Conservation (phyloP, 2,329 filamentous ascomycete genomes). For the Leptoxyphium fumago region DNA sequence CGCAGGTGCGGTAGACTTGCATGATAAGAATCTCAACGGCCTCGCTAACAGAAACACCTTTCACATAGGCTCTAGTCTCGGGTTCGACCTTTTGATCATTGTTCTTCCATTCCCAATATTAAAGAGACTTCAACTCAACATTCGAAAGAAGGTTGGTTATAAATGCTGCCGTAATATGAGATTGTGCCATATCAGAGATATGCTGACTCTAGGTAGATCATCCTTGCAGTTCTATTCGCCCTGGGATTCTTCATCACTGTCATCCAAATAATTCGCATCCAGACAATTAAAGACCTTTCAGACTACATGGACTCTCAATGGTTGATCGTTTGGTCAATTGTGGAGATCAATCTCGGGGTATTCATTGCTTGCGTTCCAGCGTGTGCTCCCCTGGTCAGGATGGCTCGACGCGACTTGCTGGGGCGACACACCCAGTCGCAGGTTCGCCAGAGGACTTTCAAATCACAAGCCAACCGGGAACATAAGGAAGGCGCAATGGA, state of each 20-base stretch:
- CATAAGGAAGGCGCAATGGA: too few relatives aligned
- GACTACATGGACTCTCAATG: slow-evolving; percentile 32
- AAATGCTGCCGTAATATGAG: slow-evolving; percentile 8
- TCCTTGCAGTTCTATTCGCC: slow-evolving; percentile 30
- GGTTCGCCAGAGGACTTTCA: too few relatives aligned
- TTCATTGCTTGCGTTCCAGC: slow-evolving; percentile 29
- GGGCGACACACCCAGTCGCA: background rate
- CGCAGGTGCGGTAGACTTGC: too few relatives aligned
- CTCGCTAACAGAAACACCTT: background rate
- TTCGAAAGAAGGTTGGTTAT: slow-evolving; percentile 8
- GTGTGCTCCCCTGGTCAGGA: slow-evolving; percentile 24
- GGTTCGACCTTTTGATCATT: slow-evolving; percentile 7
- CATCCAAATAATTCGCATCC: slow-evolving; percentile 38
- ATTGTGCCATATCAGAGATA: slow-evolving; percentile 12
- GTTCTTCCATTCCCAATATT: slow-evolving; percentile 7
- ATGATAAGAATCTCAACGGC: too few relatives aligned
- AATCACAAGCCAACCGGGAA: too few relatives aligned
- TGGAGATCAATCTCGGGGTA: slow-evolving; percentile 31
- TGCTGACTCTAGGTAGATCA: slow-evolving; percentile 13
- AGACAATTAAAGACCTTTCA: slow-evolving; percentile 30
- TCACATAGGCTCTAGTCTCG: slow-evolving; percentile 4
- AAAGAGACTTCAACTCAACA: slow-evolving; percentile 8
- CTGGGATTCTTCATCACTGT: slow-evolving; percentile 38
- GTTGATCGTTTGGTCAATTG: slow-evolving; percentile 31
- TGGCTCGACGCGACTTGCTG: background rate